Conservation (phyloP, 108 stramenopile genomes). For the Discostella stelligeroides region DNA sequence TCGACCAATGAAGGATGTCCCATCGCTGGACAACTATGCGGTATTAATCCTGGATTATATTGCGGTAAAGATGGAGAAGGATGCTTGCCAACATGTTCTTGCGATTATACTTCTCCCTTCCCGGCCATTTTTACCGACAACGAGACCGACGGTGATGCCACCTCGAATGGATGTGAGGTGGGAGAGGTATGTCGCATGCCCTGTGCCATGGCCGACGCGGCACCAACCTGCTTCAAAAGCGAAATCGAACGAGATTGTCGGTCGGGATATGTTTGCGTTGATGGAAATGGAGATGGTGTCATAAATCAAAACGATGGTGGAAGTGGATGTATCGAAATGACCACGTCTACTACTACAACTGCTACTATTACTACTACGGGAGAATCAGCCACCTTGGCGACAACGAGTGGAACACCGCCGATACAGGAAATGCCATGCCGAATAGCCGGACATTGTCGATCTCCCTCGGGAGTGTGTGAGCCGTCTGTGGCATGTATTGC, state of each 20-base stretch:
- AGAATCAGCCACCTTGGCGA: constrained; percentile 2
- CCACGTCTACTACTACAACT: too few species aligned
- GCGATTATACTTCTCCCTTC: not conserved
- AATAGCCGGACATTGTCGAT: constrained; percentile 4
- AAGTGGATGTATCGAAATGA: constrained; percentile 12
- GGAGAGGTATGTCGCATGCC: constrained; percentile 18
- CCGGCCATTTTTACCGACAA: too few species aligned
- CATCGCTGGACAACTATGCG: constrained; percentile 1
- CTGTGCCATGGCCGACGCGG: constrained; percentile 18
- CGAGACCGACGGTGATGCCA: not conserved
- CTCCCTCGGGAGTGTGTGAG: constrained; percentile 9
- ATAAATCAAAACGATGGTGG: not conserved
- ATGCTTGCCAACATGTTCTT: constrained; percentile 10
- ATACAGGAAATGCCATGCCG: too few species aligned
- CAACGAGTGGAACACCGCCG: not conserved
- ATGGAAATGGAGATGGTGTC: not conserved
- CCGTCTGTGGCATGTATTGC: not conserved
- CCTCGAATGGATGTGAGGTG: constrained; percentile 5
- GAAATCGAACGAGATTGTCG: constrained; percentile 10
- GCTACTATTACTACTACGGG: constrained; percentile 3
- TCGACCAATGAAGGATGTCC: constrained; percentile 13
- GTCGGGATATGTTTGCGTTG: not conserved
- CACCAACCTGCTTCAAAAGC: constrained; percentile 2
- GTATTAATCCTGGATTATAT: not conserved
- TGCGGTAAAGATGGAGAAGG: constrained; percentile 1